Base-by-base conservation (phyloP, 768 basidiomycete species). In the Boletus rubescentipes region DNA sequence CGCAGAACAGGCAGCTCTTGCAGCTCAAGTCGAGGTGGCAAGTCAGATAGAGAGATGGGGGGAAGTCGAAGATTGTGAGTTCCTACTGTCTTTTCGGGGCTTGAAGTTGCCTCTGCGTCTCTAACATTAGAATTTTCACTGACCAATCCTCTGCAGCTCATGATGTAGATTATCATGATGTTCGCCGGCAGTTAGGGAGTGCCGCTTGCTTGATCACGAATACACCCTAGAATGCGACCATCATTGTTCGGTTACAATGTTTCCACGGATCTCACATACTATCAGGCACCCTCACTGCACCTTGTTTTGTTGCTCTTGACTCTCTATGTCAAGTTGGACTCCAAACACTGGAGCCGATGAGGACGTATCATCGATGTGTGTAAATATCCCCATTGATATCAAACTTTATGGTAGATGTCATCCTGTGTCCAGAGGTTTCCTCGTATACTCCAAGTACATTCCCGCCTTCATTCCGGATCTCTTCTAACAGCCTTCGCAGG, bases 1-100 rank as follows among this genome's bases (percentile, higher is more conserved):
- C 4, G 91, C 85, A 1, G 91, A 99, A 63, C 77, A 93, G 65
- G 95, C 96, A 9, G 83, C 94, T 2, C 70, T 84, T 46, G 92
- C 91, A 0, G 82, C 93, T 8, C 87, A 89, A 48, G 95, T 96
- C 9, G 97, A 99, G 73, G 96, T 99, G 0, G 79, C 86, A 58
- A 95, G 93, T 68, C 96, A 98, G 74, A 98, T 98, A 55, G 85
- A 95, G 71, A 80, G 86, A 45, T 99, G 97, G 97, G 97, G 97
- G n/a, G 96, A 98, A 73, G 97, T 99, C 0, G 97, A 98, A 76
- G 97, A 98, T 69, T 92, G 96, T 98, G 65, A 78, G 97, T 78
- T 30, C 41, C 20, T 18, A 29, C 32, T 6, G 23, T 46, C 14
- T 46, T 32, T 38, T 40, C 32, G 53, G 49, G 46, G 39, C 42